Base-by-base conservation (phyloP, 139 green algal species). In the Chara braunii region DNA sequence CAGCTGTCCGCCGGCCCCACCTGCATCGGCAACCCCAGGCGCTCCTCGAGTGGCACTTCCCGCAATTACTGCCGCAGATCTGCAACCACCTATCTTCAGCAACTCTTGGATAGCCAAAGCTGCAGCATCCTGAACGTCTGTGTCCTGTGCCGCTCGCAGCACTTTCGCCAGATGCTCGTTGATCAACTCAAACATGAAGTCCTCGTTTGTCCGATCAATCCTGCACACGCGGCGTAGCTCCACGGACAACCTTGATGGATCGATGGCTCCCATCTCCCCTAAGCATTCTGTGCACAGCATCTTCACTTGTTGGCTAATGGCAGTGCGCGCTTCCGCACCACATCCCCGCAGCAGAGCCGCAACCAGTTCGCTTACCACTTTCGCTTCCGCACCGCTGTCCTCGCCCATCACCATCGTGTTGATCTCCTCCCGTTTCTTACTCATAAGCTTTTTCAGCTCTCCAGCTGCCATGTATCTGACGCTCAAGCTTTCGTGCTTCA, bases 71-170 rank as follows among this genome's bases (percentile, higher is more conserved):
- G 50, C 11, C 50, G 12, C 50, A 8, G 62, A 32, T 18, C 43
- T 22, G 48, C 80, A 84, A 2, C 50, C 57, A 29, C 32, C 43
- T 37, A 60, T 8, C 28, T 58, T 65, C 29, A 83, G 70, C 33
- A 83, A 40, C 45, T 79, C 80, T 73, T 95, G 88, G 2, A 94
- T 86, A 7, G 86, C 82, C 35, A 91, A 83, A 1, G 82, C 85
- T 1, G 84, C 77, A 29, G 81, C 75, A 26, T 94, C 85, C 43
- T 94, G 82, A 18, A 81, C 74, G 8, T 81, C 70, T 37, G 91
- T 75, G 58, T 85, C 80, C 52, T 74, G 72, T 0, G 86, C 83
- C 0, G 83, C 86, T 32, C 88, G 78, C 51, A 96, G 83, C 36
- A 95, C 68, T 2, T 87, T 81, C 40, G 89, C 80, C 22, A 96